Base-by-base conservation (phyloP, 2,329 filamentous ascomycete genomes). In the Hypoxylon sp. region DNA sequence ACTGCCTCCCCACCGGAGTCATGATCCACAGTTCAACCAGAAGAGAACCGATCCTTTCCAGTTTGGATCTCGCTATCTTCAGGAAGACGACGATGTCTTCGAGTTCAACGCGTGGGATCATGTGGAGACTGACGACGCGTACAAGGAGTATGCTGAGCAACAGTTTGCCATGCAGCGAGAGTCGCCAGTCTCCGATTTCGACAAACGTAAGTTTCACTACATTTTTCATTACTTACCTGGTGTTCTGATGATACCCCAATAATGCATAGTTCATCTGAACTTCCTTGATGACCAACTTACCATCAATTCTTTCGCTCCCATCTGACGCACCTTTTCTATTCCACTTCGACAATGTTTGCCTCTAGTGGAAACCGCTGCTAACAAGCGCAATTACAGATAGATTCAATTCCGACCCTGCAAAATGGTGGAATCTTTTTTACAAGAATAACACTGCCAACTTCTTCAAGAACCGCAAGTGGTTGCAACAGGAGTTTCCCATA, bases 101-200 rank as follows among this genome's bases (percentile, higher is more conserved):
- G 92, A 97, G 80, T 97, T 96, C 88, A 99, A 99, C 81, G 96
- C 96, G 39, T 99, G 96, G 96, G 96, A 99, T 80, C 95, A 99
- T 79, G 96, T 98, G 78, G 91, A 95, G 81, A 94, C 94, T 79
- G 95, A 98, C 82, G 90, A 93, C 74, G 87, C 90, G 44, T 98
- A 97, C 85, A 91, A 91, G 77, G 89, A 92, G 77, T 97, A 96
- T 80, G 91, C 94, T 67, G 90, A 94, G 81, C 83, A 90, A 77
- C 96, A 98, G 82, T 95, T 92, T 78, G 88, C 88, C 51, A 92
- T 91, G 82, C 96, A 99, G 83, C 90, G 94, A 72, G 88, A 91
- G 75, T 87, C 92, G 68, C 95, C 94, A 63, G 96, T 98, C 54
- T 94, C 91, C 47, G 94, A 97, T 69, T 98, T 97, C 84, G 94